Conservation (phyloP, 2,329 filamentous ascomycete species). For the Fusarium verticillioides region DNA sequence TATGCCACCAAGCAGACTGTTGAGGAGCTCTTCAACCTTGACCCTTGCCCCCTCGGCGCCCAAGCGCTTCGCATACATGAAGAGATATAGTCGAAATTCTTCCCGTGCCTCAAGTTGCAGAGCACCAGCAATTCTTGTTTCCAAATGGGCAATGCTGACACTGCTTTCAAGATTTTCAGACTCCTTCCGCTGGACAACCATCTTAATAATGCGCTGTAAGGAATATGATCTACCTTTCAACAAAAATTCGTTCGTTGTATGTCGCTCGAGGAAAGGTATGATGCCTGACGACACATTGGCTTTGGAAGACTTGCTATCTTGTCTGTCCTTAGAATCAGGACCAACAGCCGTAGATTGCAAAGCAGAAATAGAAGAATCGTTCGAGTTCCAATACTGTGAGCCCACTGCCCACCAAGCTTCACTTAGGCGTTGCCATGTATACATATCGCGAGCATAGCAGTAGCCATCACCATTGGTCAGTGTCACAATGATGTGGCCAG, state of each 20-base stretch:
- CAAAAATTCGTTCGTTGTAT: constrained; percentile 92
- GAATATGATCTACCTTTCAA: constrained; percentile 93
- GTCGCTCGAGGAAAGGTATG: constrained; percentile 90
- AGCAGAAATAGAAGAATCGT: constrained; percentile 87
- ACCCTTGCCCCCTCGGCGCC: constrained; percentile 86
- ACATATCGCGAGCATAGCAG: constrained; percentile 86
- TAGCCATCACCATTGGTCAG: constrained; percentile 96
- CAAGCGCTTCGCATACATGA: constrained; percentile 97
- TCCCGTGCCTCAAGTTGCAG: constrained; percentile 86
- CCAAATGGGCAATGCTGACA: constrained; percentile 92
- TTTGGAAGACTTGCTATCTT: constrained; percentile 59
- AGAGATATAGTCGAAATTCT: constrained; percentile 93
- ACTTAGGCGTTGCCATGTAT: constrained; percentile 92
- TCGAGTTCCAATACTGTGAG: constrained; percentile 99
- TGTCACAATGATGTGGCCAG: constrained; percentile 87
- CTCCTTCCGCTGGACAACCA: constrained; percentile 85
- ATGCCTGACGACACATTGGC: constrained; percentile 84
- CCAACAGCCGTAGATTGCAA: constrained; percentile 78
- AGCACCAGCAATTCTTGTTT: constrained; percentile 92
- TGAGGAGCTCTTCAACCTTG: constrained; percentile 93
- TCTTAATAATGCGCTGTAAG: constrained; percentile 90
- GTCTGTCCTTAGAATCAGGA: constrained; percentile 60
- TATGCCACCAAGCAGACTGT: constrained; percentile 80
- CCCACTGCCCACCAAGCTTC: constrained; percentile 99
- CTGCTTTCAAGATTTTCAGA: constrained; percentile 92